Evolutionary conservation across 768 basidiomycete species (phyloP).

Genomic region (Tulasnella sp.): DNA sequence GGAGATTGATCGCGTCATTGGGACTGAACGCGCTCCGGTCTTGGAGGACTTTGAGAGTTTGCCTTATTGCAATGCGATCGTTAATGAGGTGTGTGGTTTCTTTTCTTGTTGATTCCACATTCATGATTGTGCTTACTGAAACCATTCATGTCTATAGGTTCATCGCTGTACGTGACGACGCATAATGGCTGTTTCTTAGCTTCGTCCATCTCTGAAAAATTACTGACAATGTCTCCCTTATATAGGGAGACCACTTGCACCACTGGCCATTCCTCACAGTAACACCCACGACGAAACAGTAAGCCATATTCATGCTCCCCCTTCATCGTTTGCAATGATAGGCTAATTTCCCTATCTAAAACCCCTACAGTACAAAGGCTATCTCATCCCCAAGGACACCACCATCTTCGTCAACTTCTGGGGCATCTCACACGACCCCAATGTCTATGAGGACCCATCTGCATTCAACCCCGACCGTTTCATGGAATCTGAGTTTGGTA

Average conservation of each 20-base stretch:
- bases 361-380: constrained; percentile 17
- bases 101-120: too few relatives aligned
- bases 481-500: constrained; percentile 18
- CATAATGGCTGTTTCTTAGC: too few relatives aligned
- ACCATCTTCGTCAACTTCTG: constrained; percentile 25
- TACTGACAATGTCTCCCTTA: not conserved
- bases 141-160: not conserved
- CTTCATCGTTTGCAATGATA: not conserved
- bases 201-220: too few relatives aligned
- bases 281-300: constrained; percentile 16
- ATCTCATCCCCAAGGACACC: constrained; percentile 23
- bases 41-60: constrained; percentile 10
- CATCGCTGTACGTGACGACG: constrained; percentile 5
- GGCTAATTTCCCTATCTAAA: not conserved
- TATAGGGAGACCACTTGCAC: constrained; percentile 11
- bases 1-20: constrained; percentile 16
- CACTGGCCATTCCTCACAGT: constrained; percentile 19
- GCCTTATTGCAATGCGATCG: constrained; percentile 8
- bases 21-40: not conserved
- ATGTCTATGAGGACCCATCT: constrained; percentile 35
- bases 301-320: not conserved
- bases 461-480: constrained; percentile 44
- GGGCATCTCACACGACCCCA: constrained; percentile 25
- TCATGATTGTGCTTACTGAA: too few relatives aligned
- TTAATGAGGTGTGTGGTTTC: constrained; percentile 6